These are phyloP conservation scores for Diaporthe sp. DNA, from an alignment of 2,329 filamentous ascomycete species.

Conservation along the genomic window DNA sequence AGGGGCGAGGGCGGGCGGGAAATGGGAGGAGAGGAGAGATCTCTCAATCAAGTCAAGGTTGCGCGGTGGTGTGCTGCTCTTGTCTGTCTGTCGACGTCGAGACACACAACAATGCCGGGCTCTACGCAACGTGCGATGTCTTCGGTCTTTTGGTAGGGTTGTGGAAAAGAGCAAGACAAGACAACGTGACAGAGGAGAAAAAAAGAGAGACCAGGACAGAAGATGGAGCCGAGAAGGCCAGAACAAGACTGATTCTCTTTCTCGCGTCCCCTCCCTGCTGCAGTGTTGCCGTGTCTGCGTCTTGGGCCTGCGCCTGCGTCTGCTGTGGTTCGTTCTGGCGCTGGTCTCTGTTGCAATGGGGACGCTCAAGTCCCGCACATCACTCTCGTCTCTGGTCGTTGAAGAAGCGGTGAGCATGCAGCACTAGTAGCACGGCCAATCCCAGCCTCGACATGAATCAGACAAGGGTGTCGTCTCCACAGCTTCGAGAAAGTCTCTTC, in stretches of 20 bases:
- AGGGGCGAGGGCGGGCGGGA: neutral
- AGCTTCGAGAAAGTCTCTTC: constrained; percentile 40
- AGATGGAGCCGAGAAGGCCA: constrained; percentile 36
- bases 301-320: constrained; percentile 30
- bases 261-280: constrained; percentile 35
- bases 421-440: constrained; percentile 37
- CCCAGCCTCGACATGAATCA: constrained; percentile 36
- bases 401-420: constrained; percentile 50
- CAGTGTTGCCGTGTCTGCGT: constrained; percentile 31
- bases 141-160: constrained; percentile 47
- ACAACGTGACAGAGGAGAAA: constrained; percentile 45
- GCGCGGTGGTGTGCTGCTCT: neutral
- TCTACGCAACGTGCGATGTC: constrained; percentile 35
- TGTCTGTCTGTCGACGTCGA: constrained; percentile 30
- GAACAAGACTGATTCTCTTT: constrained; percentile 32
- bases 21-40: neutral
- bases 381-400: constrained; percentile 39
- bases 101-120: constrained; percentile 30
- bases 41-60: constrained; percentile 30
- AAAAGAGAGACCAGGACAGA: constrained; percentile 36
- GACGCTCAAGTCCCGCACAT: constrained; percentile 40
- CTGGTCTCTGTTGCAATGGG: constrained; percentile 39
- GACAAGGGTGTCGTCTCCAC: constrained; percentile 30
- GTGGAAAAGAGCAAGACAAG: constrained; percentile 45
- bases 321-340: constrained; percentile 32